A percentile compares a stretch with the other conserved stretches of the same genome.
These are phyloP conservation scores for Serpula lacrymans DNA, from an alignment of 768 basidiomycete species.

Conservation along the genomic window DNA sequence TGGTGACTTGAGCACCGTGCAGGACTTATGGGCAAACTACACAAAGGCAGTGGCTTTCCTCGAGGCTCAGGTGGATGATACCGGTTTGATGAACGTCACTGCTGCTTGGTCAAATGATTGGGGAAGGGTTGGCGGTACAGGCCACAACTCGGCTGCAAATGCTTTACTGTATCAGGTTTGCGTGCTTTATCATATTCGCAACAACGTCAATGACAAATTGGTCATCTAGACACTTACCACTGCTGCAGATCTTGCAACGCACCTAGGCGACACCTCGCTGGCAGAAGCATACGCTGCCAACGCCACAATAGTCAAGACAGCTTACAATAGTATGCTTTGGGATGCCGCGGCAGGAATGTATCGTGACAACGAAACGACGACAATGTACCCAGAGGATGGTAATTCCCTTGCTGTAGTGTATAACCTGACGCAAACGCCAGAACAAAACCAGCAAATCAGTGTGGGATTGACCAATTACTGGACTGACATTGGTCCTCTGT, in stretches of 20 bases:
- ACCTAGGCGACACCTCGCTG: conserved; percentile 21
- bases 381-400: conserved; percentile 15
- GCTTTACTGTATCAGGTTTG: conserved; percentile 14
- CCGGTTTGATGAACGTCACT: conserved; percentile 39
- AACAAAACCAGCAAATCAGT: conserved; percentile 10
- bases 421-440: conserved; percentile 8
- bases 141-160: conserved; percentile 15
- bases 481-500: conserved; percentile 13
- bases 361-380: conserved; percentile 15
- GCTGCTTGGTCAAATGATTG: conserved; percentile 8
- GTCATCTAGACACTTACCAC: conserved; percentile 28
- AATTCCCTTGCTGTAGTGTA: conserved; percentile 17
- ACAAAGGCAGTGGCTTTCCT: conserved; percentile 15
- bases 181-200: background rate
- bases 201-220: background rate
- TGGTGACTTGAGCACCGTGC: conserved; percentile 11
- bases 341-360: conserved; percentile 12
- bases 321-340: conserved; percentile 15
- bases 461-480: conserved; percentile 12
- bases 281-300: conserved; percentile 27
- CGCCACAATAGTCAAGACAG: conserved; percentile 22
- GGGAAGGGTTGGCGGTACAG: conserved; percentile 12
- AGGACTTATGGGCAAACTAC: conserved; percentile 13
- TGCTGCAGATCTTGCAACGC: conserved; percentile 33
- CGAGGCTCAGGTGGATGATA: conserved; percentile 27